Evolutionary conservation across 129 eudicot species (phyloP).

Genomic region (Scalesia atractyloides): DNA sequence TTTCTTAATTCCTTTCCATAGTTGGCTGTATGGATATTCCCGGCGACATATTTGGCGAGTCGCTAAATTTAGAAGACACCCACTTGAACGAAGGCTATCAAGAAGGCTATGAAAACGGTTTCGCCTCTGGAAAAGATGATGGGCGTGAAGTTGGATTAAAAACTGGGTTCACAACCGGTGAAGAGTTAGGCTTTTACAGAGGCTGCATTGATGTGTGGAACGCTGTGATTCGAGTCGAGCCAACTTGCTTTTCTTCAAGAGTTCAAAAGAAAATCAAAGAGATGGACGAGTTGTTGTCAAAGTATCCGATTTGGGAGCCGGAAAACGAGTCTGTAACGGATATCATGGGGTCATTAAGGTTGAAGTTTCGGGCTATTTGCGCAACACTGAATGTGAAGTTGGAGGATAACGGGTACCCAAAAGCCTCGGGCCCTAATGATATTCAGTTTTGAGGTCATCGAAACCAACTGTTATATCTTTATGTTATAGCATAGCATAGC

Average conservation of each 20-base stretch:
- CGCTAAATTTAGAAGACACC: constrained; percentile 30
- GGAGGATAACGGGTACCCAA: constrained; percentile 74
- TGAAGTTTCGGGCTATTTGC: constrained; percentile 39
- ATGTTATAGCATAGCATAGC: background rate
- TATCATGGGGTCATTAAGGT: constrained; percentile 38
- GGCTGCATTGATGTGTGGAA: constrained; percentile 70
- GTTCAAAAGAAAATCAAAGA: constrained; percentile 61
- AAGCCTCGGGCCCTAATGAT: constrained; percentile 34
- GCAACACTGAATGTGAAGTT: constrained; percentile 39
- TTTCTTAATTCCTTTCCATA: background rate
- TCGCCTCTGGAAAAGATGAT: constrained; percentile 59
- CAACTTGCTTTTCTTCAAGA: constrained; percentile 53
- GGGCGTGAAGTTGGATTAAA: constrained; percentile 68
- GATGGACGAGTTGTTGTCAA: constrained; percentile 66
- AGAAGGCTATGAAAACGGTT: constrained; percentile 70
- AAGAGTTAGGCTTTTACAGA: constrained; percentile 78
- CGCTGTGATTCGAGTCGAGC: constrained; percentile 54
- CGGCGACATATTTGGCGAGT: constrained; percentile 51
- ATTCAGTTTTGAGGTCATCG: constrained; percentile 37
- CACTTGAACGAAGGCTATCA: constrained; percentile 27
- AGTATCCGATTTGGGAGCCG: constrained; percentile 38
- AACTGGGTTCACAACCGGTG: constrained; percentile 69
- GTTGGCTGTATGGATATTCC: constrained; percentile 21
- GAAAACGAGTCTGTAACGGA: constrained; percentile 42
- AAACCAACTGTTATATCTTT: background rate